A percentile compares a stretch with the other conserved stretches of the same genome.
Conservation (phyloP, 108 stramenopile genomes). For the Bacterosira constricta region DNA sequence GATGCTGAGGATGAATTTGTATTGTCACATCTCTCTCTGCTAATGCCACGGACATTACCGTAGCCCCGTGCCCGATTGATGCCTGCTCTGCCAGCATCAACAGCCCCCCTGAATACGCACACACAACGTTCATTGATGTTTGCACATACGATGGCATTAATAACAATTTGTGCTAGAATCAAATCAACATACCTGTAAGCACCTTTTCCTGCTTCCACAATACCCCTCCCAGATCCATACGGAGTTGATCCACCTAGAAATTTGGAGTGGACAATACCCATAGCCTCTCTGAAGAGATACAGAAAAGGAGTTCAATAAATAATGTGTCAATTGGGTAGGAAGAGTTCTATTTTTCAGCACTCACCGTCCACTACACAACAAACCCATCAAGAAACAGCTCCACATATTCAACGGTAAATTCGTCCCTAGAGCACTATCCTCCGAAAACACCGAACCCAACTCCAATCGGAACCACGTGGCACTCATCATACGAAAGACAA, state of each 20-base stretch:
- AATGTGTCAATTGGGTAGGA: no score
- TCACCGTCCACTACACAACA: conserved; percentile 71
- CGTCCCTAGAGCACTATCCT: conserved; percentile 70
- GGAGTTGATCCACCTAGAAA: conserved; percentile 31
- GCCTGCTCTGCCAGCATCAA: conserved; percentile 40
- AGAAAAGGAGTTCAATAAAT: not conserved
- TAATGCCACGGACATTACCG: conserved; percentile 4
- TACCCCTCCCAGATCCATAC: conserved; percentile 36
- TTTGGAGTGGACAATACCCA: conserved; percentile 39
- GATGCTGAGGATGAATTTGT: not conserved
- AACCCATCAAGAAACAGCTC: conserved; percentile 77
- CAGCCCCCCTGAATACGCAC: conserved; percentile 6
- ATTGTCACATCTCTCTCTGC: not conserved
- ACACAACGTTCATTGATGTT: not conserved
- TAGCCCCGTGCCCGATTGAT: conserved; percentile 32
- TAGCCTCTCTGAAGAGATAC: conserved; percentile 19
- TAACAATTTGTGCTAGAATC: not conserved
- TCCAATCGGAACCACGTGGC: conserved; percentile 71
- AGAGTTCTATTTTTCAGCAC: no score
- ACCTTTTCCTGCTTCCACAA: conserved; percentile 20
- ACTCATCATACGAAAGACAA: conserved; percentile 66
- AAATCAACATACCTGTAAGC: conserved; percentile 18
- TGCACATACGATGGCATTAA: no score
- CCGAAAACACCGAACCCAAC: conserved; percentile 58
- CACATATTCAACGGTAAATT: conserved; percentile 81